Evolutionary conservation across 768 basidiomycete genomes (phyloP).

Genomic region (Amanita polypyramis): DNA sequence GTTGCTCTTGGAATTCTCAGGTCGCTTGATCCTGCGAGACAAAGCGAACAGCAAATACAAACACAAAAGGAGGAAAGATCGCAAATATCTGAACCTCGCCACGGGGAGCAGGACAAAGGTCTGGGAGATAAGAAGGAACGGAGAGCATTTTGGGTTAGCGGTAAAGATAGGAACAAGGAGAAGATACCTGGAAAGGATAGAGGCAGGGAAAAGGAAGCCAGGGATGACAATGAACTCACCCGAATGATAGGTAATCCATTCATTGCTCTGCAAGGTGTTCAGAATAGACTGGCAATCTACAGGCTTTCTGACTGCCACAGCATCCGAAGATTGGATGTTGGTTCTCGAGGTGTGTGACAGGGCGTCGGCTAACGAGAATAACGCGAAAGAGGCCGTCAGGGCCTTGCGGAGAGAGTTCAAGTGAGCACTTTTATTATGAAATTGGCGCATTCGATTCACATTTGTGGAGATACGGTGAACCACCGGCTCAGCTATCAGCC

Average conservation of each 20-base stretch:
- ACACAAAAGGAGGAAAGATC: slow-evolving; percentile 24
- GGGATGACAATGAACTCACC: slow-evolving; percentile 41
- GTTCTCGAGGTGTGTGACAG: slow-evolving; percentile 83
- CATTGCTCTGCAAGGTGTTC: too few species aligned
- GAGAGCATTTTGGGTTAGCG: slow-evolving; percentile 43
- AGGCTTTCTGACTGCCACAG: slow-evolving; percentile 70
- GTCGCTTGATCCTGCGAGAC: slow-evolving; percentile 46
- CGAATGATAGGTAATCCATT: slow-evolving; percentile 53
- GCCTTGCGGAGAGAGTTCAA: slow-evolving; percentile 84
- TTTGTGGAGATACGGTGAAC: slow-evolving; percentile 54
- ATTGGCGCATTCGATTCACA: slow-evolving; percentile 4
- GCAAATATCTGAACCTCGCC: slow-evolving; percentile 20
- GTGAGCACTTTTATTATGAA: slow-evolving; percentile 21
- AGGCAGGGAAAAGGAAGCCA: slow-evolving; percentile 16
- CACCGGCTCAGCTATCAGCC: slow-evolving; percentile 64
- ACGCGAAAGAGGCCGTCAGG: slow-evolving; percentile 77
- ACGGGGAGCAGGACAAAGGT: slow-evolving; percentile 14
- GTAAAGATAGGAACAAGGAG: slow-evolving; percentile 23
- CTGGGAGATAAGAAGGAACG: slow-evolving; percentile 36
- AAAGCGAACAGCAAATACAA: slow-evolving; percentile 16
- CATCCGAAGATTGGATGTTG: slow-evolving; percentile 73
- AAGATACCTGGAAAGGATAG: slow-evolving; percentile 16
- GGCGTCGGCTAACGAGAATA: slow-evolving; percentile 57
- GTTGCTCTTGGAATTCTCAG: slow-evolving; percentile 46
- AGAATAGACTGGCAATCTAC: background rate